A percentile compares a stretch with the other conserved stretches of the same genome.
These are phyloP conservation scores for Wickerhamomyces alni DNA, from an alignment of 805 yeast species.

Conservation along the genomic window DNA sequence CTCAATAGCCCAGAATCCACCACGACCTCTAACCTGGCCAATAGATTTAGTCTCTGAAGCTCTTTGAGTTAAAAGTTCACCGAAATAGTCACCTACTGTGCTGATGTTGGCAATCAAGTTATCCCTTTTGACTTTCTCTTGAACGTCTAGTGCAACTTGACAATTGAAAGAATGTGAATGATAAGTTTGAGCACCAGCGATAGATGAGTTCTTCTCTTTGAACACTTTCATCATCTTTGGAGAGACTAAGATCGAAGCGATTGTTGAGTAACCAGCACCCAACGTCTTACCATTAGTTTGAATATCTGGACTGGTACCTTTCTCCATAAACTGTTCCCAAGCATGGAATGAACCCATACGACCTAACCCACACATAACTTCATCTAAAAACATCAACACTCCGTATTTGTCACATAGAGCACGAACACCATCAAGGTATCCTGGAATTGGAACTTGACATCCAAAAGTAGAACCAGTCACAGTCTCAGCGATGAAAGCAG, in stretches of 20 bases:
- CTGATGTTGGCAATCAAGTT: conserved; percentile 34
- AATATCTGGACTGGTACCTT: conserved; percentile 39
- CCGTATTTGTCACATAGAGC: conserved; percentile 46
- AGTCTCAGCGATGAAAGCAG: conserved; percentile 39
- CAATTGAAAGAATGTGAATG: conserved; percentile 42
- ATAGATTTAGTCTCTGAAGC: conserved; percentile 28
- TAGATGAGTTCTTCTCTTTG: conserved; percentile 19
- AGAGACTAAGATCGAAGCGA: conserved; percentile 36
- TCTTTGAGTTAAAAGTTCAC: conserved; percentile 26
- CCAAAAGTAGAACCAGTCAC: conserved; percentile 44
- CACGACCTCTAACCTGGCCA: conserved; percentile 50
- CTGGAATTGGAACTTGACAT: conserved; percentile 35
- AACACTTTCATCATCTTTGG: conserved; percentile 32
- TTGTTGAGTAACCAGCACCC: conserved; percentile 43
- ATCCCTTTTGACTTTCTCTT: conserved; percentile 31
- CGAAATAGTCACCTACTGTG: conserved; percentile 38
- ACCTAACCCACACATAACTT: conserved; percentile 53
- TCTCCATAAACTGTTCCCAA: conserved; percentile 33
- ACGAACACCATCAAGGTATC: conserved; percentile 40
- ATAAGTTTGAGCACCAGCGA: conserved; percentile 44
- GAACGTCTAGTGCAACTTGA: conserved; percentile 40
- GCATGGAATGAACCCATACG: conserved; percentile 43
- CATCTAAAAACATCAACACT: conserved; percentile 43
- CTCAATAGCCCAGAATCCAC: conserved; percentile 51
- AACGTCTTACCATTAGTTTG: conserved; percentile 43